phyloP scores from a whole-genome alignment of 2,329 filamentous ascomycete species.

The Phyllosticta citribraziliensis region DNA sequence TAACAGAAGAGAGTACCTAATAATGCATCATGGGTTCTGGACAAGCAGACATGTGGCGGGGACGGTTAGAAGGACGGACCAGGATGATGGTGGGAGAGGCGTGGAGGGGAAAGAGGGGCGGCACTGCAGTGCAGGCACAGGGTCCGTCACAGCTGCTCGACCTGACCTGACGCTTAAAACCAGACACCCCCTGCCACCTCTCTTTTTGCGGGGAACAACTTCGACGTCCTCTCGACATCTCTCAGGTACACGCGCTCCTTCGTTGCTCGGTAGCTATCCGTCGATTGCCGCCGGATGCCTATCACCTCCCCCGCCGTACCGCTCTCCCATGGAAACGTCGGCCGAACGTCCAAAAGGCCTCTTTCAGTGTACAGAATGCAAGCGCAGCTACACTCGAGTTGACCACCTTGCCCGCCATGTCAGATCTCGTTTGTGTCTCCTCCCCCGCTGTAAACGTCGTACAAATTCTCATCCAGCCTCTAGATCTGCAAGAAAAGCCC shows the following conservation, averaged over 20 bases:
- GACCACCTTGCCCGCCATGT: slow-evolving; percentile 46
- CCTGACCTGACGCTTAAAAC: background rate
- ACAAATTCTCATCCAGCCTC: background rate
- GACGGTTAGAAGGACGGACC: background rate
- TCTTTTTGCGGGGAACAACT: background rate
- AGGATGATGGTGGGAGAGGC: background rate
- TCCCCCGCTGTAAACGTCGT: background rate
- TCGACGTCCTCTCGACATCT: background rate
- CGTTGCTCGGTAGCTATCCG: no score
- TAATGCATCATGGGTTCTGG: background rate
- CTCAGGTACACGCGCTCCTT: no score
- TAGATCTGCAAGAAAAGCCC: slow-evolving; percentile 34
- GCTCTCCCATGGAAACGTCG: background rate
- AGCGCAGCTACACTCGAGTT: slow-evolving; percentile 41
- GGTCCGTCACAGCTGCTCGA: no score
- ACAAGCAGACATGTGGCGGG: background rate
- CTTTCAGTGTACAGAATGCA: slow-evolving; percentile 44
- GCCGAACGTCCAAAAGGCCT: slow-evolving; percentile 2
- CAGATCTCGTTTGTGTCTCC: slow-evolving; percentile 34
- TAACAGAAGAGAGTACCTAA: background rate
- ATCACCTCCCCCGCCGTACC: background rate
- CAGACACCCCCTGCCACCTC: background rate
- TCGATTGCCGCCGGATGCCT: background rate
- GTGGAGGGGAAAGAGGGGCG: background rate
- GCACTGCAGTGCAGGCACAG: background rate